Base-by-base conservation (phyloP, 768 basidiomycete genomes). In the Atractiella rhizophila region DNA sequence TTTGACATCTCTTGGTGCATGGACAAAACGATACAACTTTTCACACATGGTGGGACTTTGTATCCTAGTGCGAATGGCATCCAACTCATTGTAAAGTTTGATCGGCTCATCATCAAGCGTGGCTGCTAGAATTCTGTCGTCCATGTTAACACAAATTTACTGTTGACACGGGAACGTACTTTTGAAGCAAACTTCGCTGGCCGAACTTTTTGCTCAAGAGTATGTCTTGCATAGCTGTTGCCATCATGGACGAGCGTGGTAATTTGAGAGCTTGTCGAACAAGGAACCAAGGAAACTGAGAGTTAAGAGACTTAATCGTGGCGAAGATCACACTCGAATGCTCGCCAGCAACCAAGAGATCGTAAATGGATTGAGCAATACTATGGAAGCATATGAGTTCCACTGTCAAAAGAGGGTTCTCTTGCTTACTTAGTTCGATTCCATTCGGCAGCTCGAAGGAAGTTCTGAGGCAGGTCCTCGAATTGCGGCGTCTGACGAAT, bases 211-310 rank as follows among this genome's bases (percentile, higher is more conserved):
- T n/a, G 3, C 43, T 34, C 15, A 48, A 28, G 28, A 48, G 43
- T 8, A 48, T 29, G 28, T 48, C 47, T 26, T 48, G 43, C 8
- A 48, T 25, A 1, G 32, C 35, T 6, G 37, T 25, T 13, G 40
- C 32, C 47, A 48, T 48, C 24, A 42, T 31, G 7, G 12, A 35
- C 13, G 47, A 44, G 1, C 32, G 25, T 8, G 36, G 32, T 19
- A 48, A 8, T 3, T 40, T 39, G 0, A 48, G 19, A 1, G 47
- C 47, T 25, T 41, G 39, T 10, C 39, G 35, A 11, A 44, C 40
- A 24, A 44, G 30, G 40, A 44, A 48, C 40, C 42, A 48, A 2
- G 47, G 47, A 37, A 48, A 41, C 5, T 36, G n/a, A 7, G 40
- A 18, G 28, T 48, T 36, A 6, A 44, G 28, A 12, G 39, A 12